Conservation (phyloP, 2,329 filamentous ascomycete species). For the Xylariaceae sp. region DNA sequence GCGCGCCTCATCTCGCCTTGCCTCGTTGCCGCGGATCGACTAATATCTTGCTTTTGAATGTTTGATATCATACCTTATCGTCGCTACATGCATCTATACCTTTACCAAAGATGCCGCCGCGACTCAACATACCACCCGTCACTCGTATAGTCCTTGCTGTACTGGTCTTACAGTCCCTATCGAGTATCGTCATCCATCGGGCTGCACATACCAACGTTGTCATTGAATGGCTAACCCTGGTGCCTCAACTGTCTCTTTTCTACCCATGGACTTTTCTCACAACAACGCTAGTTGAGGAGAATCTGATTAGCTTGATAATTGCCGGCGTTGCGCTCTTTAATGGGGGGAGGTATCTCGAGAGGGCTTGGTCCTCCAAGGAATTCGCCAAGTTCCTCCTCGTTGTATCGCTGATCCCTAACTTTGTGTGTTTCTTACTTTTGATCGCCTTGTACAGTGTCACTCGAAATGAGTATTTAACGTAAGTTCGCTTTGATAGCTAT, state of each 20-base stretch:
- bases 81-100: constrained; percentile 26
- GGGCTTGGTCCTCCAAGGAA: constrained; percentile 92
- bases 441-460: constrained; percentile 76
- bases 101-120: constrained; percentile 68
- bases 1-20: constrained; percentile 15
- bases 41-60: constrained; percentile 5
- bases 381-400: constrained; percentile 89
- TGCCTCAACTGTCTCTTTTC: constrained; percentile 81
- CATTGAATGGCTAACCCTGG: constrained; percentile 85
- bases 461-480: constrained; percentile 72
- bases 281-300: constrained; percentile 89
- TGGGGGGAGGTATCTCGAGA: constrained; percentile 92
- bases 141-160: constrained; percentile 81
- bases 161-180: constrained; percentile 77
- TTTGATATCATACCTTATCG: constrained; percentile 16
- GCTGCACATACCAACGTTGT: constrained; percentile 67
- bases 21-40: constrained; percentile 15
- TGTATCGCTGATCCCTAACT: constrained; percentile 79
- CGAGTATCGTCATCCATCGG: constrained; percentile 81
- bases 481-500: constrained; percentile 45
- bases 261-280: constrained; percentile 95
- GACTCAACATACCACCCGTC: constrained; percentile 91
- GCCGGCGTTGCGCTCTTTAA: constrained; percentile 84
- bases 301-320: constrained; percentile 83
- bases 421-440: constrained; percentile 75